phyloP scores from a whole-genome alignment of 176 grass and related monocot genomes.

The Triticum timopheevii region DNA sequence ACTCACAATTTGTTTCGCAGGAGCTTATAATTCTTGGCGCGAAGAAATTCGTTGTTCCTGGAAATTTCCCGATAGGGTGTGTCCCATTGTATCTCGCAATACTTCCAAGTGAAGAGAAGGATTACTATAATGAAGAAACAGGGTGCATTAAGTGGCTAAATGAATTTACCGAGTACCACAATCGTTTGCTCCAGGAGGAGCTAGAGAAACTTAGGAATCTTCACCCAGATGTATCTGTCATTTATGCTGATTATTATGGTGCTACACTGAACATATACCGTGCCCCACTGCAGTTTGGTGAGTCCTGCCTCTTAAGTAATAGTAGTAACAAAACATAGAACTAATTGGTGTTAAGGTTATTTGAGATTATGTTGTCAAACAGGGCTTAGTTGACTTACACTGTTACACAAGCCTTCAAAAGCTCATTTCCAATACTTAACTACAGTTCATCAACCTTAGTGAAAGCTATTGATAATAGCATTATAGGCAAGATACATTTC shows the following conservation, averaged over 20 bases:
- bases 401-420: background rate
- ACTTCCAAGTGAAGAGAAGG: conserved; percentile 60
- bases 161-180: conserved; percentile 68
- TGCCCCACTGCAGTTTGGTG: conserved; percentile 71
- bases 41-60: conserved; percentile 82
- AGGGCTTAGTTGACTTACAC: background rate
- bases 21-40: conserved; percentile 79
- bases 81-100: conserved; percentile 73
- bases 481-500: conserved; percentile 12
- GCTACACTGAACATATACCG: conserved; percentile 69
- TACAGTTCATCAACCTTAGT: background rate
- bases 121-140: conserved; percentile 74
- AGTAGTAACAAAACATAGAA: background rate
- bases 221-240: conserved; percentile 64
- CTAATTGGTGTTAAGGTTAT: background rate
- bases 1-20: conserved; percentile 44
- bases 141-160: conserved; percentile 83
- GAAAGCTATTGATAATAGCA: background rate
- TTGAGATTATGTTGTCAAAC: background rate
- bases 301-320: conserved; percentile 32
- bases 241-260: conserved; percentile 91
- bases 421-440: background rate
- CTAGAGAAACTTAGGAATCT: conserved; percentile 52
- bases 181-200: conserved; percentile 58
- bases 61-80: conserved; percentile 86